A percentile compares a stretch with the other conserved stretches of the same genome.
These are phyloP conservation scores for Madurella fahalii DNA, from an alignment of 2,329 filamentous ascomycete species.

Conservation along the genomic window DNA sequence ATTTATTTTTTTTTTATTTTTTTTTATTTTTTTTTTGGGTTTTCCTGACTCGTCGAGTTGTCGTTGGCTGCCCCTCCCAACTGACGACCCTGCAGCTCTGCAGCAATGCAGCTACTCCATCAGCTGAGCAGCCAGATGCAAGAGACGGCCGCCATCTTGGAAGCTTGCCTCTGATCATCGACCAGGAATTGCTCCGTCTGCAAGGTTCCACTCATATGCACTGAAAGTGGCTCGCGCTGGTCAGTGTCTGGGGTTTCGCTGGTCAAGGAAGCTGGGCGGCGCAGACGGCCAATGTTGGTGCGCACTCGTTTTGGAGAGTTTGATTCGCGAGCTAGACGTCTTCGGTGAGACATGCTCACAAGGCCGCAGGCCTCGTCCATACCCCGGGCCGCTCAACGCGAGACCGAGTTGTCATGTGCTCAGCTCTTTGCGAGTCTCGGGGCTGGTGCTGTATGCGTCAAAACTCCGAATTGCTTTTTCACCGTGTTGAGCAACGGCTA, in stretches of 20 bases:
- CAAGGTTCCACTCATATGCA: not conserved
- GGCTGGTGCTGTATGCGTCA: no score
- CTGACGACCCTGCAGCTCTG: not conserved
- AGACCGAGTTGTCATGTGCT: not conserved
- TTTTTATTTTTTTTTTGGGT: no score
- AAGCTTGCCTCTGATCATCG: not conserved
- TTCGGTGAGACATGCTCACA: not conserved
- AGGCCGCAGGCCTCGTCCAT: not conserved
- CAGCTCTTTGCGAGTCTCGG: no score
- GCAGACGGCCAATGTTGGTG: not conserved
- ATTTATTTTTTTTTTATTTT: no score
- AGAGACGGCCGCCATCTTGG: not conserved
- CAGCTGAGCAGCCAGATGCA: not conserved
- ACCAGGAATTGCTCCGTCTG: slow-evolving; percentile 10
- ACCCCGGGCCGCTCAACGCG: not conserved
- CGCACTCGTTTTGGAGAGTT: slow-evolving; percentile 1
- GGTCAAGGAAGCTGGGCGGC: not conserved
- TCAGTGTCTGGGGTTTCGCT: not conserved
- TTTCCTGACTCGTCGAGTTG: no score
- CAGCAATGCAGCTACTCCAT: not conserved
- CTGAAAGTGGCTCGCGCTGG: not conserved
- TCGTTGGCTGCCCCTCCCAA: not conserved
- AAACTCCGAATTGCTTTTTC: no score
- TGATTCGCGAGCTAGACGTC: slow-evolving; percentile 7
- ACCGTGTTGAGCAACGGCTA: not conserved